Evolutionary conservation across 148 eudicot genomes (phyloP), one percentile per base, ranked within the genome.

Genomic region (Persicaria tinctoria): DNA sequence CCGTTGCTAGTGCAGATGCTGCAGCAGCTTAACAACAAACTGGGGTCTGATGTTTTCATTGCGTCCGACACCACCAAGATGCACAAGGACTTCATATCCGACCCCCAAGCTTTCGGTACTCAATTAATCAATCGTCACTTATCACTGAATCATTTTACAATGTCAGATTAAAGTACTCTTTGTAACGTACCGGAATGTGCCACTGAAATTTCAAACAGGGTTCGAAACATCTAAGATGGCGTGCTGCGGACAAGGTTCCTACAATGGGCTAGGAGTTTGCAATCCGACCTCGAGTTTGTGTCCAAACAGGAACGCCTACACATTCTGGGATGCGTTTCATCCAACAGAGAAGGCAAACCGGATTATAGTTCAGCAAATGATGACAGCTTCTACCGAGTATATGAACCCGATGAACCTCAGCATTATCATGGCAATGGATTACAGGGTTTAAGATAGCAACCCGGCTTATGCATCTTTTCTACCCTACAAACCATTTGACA

Each of bases 241-340:
- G n/a, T n/a, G n/a, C n/a, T n/a, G 97, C 32, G 97, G 94, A 51
- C 97, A 92, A 84, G 97, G 97, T 6, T 89, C 89, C 0, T 88
- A 82, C 84, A 92, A 92, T 23, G 97, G 97, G 46, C 0, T 83
- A 0, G 97, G 97, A 41, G 23, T 83, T 8, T 92, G 97, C 85
- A 89, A 79, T 14, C 46, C 73, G 0, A 72, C 79, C 8, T 92
- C 97, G 6, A 88, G 79, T 73, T 8, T 89, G 1, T 92, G 94
- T 63, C 83, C 86, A 0, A 63, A 87, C 68, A 79, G 97, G 54
- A 76, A 72, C 23, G 14, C 68, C 8, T 87, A 90, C 54, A 92
- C 87, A 0, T 92, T 88, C 59, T 92, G 97, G 97, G 95, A 90
- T 55, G 79, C 95, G 0, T 90, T 85, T 59, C 97, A 92, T 76